Evolutionary conservation across 2,329 filamentous ascomycete genomes (phyloP), one percentile per base, ranked within the genome.

Genomic region (Thyridium curvatum): DNA sequence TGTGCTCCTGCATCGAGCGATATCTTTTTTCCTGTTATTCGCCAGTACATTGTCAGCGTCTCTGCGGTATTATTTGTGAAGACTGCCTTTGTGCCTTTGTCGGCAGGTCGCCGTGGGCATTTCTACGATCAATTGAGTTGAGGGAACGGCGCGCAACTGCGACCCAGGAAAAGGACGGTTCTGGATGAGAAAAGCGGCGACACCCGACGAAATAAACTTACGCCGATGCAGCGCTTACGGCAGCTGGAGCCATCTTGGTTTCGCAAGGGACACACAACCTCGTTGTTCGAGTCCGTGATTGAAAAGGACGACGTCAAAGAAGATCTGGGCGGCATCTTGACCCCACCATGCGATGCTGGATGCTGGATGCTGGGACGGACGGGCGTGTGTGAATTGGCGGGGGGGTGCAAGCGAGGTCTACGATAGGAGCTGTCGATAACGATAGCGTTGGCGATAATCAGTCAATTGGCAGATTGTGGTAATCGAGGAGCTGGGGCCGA

Each of bases 1-100:
- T 97, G 60, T 98, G 93, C 76, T 98, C 93, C 68, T 97, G 93
- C 88, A 98, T 97, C 47, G 91, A 97, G 63, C 93, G 89, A 69
- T 90, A 98, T 37, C 60, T 49, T 41, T 63, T 63, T 45, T 63
- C 60, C 60, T 63, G 40, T 39, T 39, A 12, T 10, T 6, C n/a
- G 30, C 35, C 12, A 28, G 5, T 6, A 34, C 38, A 30, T 36
- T 42, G 47, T 55, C 41, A 56, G 49, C 38, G n/a, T n/a, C n/a
- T n/a, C n/a, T n/a, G n/a, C n/a, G n/a, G n/a, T n/a, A n/a, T n/a
- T n/a, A n/a, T n/a, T n/a, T n/a, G n/a, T n/a, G n/a, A n/a, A n/a
- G n/a, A n/a, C n/a, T n/a, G n/a, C n/a, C n/a, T n/a, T n/a, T n/a
- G n/a, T n/a, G n/a, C n/a, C n/a, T n/a, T n/a, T n/a, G n/a, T n/a